A percentile compares a stretch with the other conserved stretches of the same genome.
Conservation (phyloP, 75 land plant species). For the Adiantum capillusveneris region DNA sequence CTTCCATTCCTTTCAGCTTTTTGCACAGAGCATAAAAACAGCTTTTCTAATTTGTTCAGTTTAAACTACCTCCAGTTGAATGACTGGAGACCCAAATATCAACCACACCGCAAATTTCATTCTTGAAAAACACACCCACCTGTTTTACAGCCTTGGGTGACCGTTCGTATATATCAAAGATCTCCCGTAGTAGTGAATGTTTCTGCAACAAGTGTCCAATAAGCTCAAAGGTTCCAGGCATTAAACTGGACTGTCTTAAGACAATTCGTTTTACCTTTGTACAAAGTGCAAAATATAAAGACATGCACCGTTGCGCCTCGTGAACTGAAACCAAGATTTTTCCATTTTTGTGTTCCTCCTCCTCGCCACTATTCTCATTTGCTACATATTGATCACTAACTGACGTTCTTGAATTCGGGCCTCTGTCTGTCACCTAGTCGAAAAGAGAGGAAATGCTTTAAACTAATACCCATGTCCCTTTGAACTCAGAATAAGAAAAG, state of each 20-base stretch:
- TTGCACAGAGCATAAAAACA: no score
- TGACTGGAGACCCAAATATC: neutral
- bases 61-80: no score
- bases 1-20: no score
- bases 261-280: conserved; percentile 49
- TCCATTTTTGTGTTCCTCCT: conserved; percentile 21
- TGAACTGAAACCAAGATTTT: conserved; percentile 17
- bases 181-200: conserved; percentile 61
- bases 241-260: neutral
- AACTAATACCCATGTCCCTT: no score
- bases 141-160: conserved; percentile 83
- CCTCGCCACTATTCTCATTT: conserved; percentile 25
- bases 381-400: conserved; percentile 38
- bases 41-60: no score
- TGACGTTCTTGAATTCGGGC: conserved; percentile 11
- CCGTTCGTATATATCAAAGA: conserved; percentile 63
- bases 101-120: neutral
- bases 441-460: no score
- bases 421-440: conserved; percentile 2
- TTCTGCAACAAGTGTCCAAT: conserved; percentile 41
- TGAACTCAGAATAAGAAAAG: no score
- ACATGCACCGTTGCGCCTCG: conserved; percentile 68
- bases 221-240: neutral
- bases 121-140: conserved; percentile 38
- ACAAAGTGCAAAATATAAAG: conserved; percentile 87